Evolutionary conservation across 2,329 filamentous ascomycete species (phyloP).

Genomic region (Phialophora macrospora): DNA sequence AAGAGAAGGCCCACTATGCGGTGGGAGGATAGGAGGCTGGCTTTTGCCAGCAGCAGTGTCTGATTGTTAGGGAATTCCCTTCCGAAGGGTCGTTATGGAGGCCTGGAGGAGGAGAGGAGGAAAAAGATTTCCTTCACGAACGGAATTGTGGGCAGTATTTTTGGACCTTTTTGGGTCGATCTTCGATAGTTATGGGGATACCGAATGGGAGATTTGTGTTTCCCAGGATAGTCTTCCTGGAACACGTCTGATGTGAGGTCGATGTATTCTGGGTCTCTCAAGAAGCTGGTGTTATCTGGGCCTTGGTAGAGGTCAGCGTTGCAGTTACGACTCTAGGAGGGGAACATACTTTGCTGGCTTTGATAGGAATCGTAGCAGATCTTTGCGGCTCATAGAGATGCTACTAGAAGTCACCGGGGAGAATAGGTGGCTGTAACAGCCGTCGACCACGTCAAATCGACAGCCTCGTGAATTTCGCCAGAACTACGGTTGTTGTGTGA

Average conservation of each 20-base stretch:
- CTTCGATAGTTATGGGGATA: slow-evolving; percentile 58
- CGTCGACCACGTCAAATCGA: slow-evolving; percentile 11
- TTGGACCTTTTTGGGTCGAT: slow-evolving; percentile 60
- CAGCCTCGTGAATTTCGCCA: slow-evolving; percentile 29
- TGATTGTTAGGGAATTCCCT: slow-evolving; percentile 62
- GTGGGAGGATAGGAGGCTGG: slow-evolving; percentile 71
- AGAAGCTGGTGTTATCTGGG: slow-evolving; percentile 64
- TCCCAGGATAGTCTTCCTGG: slow-evolving; percentile 67
- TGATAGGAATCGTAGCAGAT: slow-evolving; percentile 89
- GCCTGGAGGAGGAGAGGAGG: slow-evolving; percentile 79
- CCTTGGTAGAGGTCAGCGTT: slow-evolving; percentile 47
- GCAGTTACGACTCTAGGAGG: slow-evolving; percentile 16
- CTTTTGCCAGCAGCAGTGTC: slow-evolving; percentile 76
- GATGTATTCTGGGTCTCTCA: slow-evolving; percentile 32
- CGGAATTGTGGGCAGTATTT: slow-evolving; percentile 80
- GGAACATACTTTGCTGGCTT: slow-evolving; percentile 85
- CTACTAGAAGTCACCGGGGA: slow-evolving; percentile 19
- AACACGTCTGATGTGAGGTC: slow-evolving; percentile 31
- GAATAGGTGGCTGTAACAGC: slow-evolving; percentile 25
- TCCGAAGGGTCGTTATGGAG: slow-evolving; percentile 79
- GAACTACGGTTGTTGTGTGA: slow-evolving; percentile 27
- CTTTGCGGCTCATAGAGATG: slow-evolving; percentile 84
- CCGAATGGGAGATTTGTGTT: slow-evolving; percentile 79
- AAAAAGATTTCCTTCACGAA: slow-evolving; percentile 80
- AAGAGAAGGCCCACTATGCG: slow-evolving; percentile 91